Conservation (phyloP, 176 grass and related monocot species). For the Aegilops umbellulata region DNA sequence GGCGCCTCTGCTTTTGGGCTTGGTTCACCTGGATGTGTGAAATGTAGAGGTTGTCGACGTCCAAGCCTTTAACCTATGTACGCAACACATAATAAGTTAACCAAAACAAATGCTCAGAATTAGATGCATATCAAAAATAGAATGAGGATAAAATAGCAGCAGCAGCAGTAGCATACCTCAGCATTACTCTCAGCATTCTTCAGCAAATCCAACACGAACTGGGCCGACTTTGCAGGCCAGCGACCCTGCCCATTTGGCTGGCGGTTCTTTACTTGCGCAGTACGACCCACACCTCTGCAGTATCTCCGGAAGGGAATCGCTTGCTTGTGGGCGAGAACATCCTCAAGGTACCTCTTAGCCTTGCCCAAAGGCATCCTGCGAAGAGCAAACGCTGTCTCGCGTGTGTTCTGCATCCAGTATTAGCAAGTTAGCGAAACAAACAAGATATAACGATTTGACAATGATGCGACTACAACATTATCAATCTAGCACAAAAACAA, state of each 20-base stretch:
- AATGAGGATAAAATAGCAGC: not conserved
- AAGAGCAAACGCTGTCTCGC: slow-evolving; percentile 74
- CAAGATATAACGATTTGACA: not conserved
- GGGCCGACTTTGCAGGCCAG: slow-evolving; percentile 78
- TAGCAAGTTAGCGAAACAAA: not conserved
- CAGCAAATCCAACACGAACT: slow-evolving; percentile 74
- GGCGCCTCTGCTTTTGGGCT: slow-evolving; percentile 67
- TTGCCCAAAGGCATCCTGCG: slow-evolving; percentile 59
- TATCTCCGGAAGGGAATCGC: slow-evolving; percentile 87
- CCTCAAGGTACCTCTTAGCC: slow-evolving; percentile 90
- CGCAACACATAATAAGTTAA: not conserved
- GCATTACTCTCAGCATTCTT: slow-evolving; percentile 90
- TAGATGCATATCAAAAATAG: not conserved
- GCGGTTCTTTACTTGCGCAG: slow-evolving; percentile 68
- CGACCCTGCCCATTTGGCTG: slow-evolving; percentile 85
- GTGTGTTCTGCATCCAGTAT: slow-evolving; percentile 52
- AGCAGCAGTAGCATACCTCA: slow-evolving; percentile 31
- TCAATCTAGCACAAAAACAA: not conserved
- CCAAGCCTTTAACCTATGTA: slow-evolving; percentile 63
- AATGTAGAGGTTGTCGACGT: slow-evolving; percentile 58
- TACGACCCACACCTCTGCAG: slow-evolving; percentile 77
- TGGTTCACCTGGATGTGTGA: slow-evolving; percentile 80
- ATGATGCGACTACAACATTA: not conserved
- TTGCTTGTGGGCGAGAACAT: slow-evolving; percentile 92
- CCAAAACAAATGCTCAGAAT: not conserved